These are phyloP conservation scores for Fraxinus nigra DNA, from an alignment of 305 asterid species.

Conservation along the genomic window DNA sequence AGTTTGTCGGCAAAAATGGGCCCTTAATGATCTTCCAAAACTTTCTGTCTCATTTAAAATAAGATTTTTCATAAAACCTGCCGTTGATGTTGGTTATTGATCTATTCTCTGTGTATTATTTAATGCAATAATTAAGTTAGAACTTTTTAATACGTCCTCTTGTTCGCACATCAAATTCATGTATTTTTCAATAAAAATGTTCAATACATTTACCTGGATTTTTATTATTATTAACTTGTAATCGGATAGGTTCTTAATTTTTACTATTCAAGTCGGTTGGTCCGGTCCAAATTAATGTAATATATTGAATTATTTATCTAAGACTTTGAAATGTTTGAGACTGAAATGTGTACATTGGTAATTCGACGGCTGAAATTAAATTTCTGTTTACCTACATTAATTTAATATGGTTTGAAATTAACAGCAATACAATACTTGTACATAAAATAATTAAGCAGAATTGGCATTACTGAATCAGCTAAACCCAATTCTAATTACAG, in stretches of 20 bases:
- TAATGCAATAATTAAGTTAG: background rate
- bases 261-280: background rate
- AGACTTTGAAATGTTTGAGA: background rate
- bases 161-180: too few species aligned
- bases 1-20: constrained; percentile 40
- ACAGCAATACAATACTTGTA: too few species aligned
- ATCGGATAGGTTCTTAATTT: background rate
- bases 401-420: too few species aligned
- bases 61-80: constrained; percentile 30
- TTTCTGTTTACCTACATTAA: too few species aligned
- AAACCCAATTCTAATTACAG: constrained; percentile 6
- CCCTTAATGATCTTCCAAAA: constrained; percentile 30
- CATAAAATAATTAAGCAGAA: too few species aligned
- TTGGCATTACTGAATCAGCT: background rate
- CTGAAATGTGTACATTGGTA: too few species aligned
- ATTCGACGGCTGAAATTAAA: too few species aligned
- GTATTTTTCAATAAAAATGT: background rate
- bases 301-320: too few species aligned
- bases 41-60: constrained; percentile 11
- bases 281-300: too few species aligned
- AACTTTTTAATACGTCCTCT: background rate
- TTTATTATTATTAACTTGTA: background rate
- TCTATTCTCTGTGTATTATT: background rate
- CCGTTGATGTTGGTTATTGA: constrained; percentile 53
- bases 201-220: background rate